A percentile compares a stretch with the other conserved stretches of the same genome.
These are phyloP conservation scores for Coniochaeta sp. DNA, from an alignment of 2,329 filamentous ascomycete genomes.

Conservation along the genomic window DNA sequence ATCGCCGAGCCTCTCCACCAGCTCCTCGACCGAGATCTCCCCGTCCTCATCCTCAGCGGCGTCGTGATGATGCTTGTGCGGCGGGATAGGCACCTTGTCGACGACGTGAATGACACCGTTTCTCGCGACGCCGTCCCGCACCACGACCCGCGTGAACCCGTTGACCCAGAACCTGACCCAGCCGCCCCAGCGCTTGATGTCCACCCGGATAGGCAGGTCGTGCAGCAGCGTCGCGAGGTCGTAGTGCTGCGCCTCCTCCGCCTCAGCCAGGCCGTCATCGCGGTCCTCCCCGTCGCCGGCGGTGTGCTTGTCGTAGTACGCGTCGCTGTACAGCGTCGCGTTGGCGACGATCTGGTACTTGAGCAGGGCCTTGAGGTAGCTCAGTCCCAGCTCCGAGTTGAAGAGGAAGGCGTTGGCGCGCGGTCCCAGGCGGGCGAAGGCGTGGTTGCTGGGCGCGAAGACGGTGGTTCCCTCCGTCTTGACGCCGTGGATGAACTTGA, in stretches of 20 bases:
- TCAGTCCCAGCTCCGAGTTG: slow-evolving; percentile 60
- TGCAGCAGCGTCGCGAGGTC: slow-evolving; percentile 68
- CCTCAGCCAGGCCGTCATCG: slow-evolving; percentile 20
- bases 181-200: slow-evolving; percentile 56
- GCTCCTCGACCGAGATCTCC: neutral
- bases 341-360: slow-evolving; percentile 72
- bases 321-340: slow-evolving; percentile 76
- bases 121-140: slow-evolving; percentile 63
- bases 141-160: slow-evolving; percentile 56
- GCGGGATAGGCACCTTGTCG: slow-evolving; percentile 67
- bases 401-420: slow-evolving; percentile 80
- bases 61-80: slow-evolving; percentile 41
- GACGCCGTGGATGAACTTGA: slow-evolving; percentile 49
- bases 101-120: slow-evolving; percentile 83
- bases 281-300: too few species aligned
- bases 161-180: slow-evolving; percentile 71
- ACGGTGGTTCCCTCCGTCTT: slow-evolving; percentile 59
- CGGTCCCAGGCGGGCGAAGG: slow-evolving; percentile 69
- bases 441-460: slow-evolving; percentile 74
- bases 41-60: neutral
- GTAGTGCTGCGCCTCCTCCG: slow-evolving; percentile 37
- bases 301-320: slow-evolving; percentile 50
- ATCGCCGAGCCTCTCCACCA: neutral
- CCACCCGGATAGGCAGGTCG: slow-evolving; percentile 60
- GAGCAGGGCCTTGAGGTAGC: slow-evolving; percentile 70